A percentile compares a stretch with the other conserved stretches of the same genome.
Conservation (phyloP, 2,329 filamentous ascomycete species). For the Paracoccidioides brasiliensis region DNA sequence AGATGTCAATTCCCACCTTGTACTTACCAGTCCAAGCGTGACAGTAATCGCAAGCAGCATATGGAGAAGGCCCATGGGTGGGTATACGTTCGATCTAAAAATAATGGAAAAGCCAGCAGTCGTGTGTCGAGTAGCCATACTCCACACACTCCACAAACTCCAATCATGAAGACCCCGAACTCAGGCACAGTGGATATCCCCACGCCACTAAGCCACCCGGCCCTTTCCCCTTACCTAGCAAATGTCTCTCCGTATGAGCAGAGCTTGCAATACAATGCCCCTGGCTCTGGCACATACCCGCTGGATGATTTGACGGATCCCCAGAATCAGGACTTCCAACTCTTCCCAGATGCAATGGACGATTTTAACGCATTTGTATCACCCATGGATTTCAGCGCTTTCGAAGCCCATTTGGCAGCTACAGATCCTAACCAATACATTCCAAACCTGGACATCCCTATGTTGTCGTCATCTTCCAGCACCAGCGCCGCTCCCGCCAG, state of each 20-base stretch:
- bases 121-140: conserved; percentile 27
- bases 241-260: conserved; percentile 13
- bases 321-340: conserved; percentile 15
- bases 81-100: conserved; percentile 85
- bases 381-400: conserved; percentile 17
- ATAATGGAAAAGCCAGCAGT: conserved; percentile 56
- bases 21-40: conserved; percentile 86
- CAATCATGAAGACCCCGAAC: conserved; percentile 50
- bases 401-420: conserved; percentile 18
- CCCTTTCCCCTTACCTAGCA: conserved; percentile 16
- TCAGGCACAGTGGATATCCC: conserved; percentile 42
- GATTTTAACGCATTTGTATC: conserved; percentile 13
- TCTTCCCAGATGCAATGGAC: conserved; percentile 16
- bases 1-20: conserved; percentile 74
- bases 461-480: conserved; percentile 16
- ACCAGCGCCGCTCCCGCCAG: conserved; percentile 10
- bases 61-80: conserved; percentile 96
- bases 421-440: conserved; percentile 19
- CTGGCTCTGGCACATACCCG: neutral
- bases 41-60: conserved; percentile 96
- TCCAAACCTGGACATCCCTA: conserved; percentile 15
- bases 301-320: conserved; percentile 1
- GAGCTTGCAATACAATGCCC: conserved; percentile 14
- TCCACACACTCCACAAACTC: conserved; percentile 45
- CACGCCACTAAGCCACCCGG: conserved; percentile 31